Base-by-base conservation (phyloP, 768 basidiomycete species). In the Leucocoprinus birnbaumii region DNA sequence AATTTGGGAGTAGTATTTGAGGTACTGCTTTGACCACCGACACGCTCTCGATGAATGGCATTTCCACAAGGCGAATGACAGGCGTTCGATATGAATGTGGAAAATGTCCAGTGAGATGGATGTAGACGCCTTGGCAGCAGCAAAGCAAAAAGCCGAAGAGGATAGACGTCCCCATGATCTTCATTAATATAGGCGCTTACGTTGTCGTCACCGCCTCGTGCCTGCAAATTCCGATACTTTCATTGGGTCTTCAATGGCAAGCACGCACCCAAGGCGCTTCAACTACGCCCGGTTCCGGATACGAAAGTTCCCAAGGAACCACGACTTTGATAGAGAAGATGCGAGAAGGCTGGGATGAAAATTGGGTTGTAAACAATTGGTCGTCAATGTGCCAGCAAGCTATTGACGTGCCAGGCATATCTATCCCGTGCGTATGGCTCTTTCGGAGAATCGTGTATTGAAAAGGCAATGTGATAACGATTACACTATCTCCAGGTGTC, bases 401-500 rank as follows among this genome's bases (percentile, higher is more conserved):
- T 31, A 38, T 13, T 45, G 13, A 26, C 43, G n/a, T 31, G 51
- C 11, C 18, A 21, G 51, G 42, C 25, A 46, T 19, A 31, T 44
- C 21, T 16, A 40, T 46, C 52, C 52, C 52, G 38, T 35, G 10
- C 16, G n/a, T 22, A 25, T 46, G 42, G 44, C 21, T 37, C 52
- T 27, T 9, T 46, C 44, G 35, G 52, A 53, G 43, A 46, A 18
- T 37, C 26, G 10, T 13, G 35, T 11, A 38, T 22, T 22, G 18
- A 14, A 27, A 46, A 46, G 35, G 66, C 65, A 37, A 61, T 62
- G 22, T 44, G 18, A 24, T 38, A 38, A 38, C 16, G 38, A 14
- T 38, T 38, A 6, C 38, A 38, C 38, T 38, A 38, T 38, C 38
- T 26, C 11, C 16, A 40, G 49, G 63, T 59, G 41, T 63, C 69